Base-by-base conservation (phyloP, 331 rosid genomes). In the Telfairia occidentalis region DNA sequence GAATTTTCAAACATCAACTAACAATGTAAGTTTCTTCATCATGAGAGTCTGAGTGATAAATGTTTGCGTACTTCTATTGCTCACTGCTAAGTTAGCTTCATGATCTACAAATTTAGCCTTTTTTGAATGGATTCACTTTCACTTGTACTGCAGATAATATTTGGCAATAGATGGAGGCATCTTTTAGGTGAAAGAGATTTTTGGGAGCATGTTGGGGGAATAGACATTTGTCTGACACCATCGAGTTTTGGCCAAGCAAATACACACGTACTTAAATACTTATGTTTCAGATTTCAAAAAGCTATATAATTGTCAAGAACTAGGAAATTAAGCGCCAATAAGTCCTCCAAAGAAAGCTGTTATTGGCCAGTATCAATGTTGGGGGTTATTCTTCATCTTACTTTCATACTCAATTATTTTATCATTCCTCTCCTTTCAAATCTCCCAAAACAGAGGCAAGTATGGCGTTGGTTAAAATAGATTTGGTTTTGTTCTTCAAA, bases 221-320 rank as follows among this genome's bases (percentile, higher is more conserved):
- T 94, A 70, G 98, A 91, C 76, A 82, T 90, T 74, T 90, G 88
- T 69, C 85, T 91, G 87, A 87, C 92, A 84, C 98, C 98, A 40
- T 94, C 96, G 76, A 85, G 96, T 90, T 91, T 94, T 89, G 98
- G 97, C 77, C 96, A 91, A 81, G 98, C 98, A 79, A 93, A 93
- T 84, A 93, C 98, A 57, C 84, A 88, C 92, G 96, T 90, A 83
- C 78, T 55, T 79, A 7, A 53, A 66, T 42, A 6, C 78, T 21
- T 70, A 13, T 15, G 73, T 64, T 58, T 46, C 42, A 23, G 6
- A 40, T 24, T 75, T 50, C 23, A 40, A 43, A 42, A 75, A 74
- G 32, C 52, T 0, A 32, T 53, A 40, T 55, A 29, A 71, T 29
- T 70, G 30, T 38, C 13, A 2, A 32, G 5, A 19, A 12, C 8